phyloP scores from a whole-genome alignment of 257 asterid genomes.

The Solanum sejunctum region DNA sequence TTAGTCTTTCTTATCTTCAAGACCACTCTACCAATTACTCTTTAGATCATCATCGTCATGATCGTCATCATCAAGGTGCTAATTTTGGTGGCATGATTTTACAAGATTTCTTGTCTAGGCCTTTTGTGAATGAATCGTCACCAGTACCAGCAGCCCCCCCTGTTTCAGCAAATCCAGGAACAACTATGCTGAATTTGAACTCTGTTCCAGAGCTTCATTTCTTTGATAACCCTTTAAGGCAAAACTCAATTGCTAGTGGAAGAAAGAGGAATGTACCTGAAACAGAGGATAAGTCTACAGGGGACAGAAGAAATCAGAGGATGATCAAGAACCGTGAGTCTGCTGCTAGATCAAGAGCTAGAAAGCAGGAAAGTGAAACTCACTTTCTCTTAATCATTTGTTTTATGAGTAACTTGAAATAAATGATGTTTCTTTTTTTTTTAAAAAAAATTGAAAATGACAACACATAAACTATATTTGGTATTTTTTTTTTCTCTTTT shows the following conservation, averaged over 20 bases:
- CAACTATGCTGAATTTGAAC: constrained; percentile 37
- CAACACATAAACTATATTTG: not conserved
- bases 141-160: not conserved
- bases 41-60: not conserved
- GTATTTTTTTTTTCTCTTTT: not conserved
- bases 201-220: constrained; percentile 20
- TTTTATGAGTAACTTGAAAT: not conserved
- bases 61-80: not conserved
- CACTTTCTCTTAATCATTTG: not conserved
- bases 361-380: constrained; percentile 57
- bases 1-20: constrained; percentile 32
- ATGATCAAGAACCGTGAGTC: constrained; percentile 90
- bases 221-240: not conserved
- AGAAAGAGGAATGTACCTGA: constrained; percentile 25
- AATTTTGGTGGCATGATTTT: constrained; percentile 20
- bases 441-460: not conserved
- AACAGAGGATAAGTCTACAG: constrained; percentile 8
- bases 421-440: not conserved
- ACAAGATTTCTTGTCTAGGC: constrained; percentile 44
- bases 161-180: constrained; percentile 1
- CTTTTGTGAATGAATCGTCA: constrained; percentile 15
- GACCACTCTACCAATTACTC: constrained; percentile 9
- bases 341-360: constrained; percentile 68
- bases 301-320: constrained; percentile 47
- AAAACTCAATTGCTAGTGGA: not conserved